Base-by-base conservation (phyloP, 257 asterid genomes). In the Capsicum baccatum region DNA sequence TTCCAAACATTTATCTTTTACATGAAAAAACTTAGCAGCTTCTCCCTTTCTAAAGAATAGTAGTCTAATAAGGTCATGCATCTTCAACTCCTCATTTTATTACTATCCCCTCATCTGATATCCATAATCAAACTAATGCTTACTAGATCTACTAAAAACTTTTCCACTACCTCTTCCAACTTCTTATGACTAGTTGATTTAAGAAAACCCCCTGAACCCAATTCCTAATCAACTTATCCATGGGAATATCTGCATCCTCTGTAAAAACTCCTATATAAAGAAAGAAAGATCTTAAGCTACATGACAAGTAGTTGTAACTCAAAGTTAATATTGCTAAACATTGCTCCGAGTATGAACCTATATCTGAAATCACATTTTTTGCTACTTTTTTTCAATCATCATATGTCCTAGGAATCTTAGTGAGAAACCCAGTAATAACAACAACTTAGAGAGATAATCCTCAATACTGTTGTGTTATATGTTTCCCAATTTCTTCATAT, bases 131-230 rank as follows among this genome's bases (percentile, higher is more conserved):
- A 44, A 56, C 83, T 79, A 17, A 81, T 83, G 19, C 12, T 79
- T 3, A 79, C 58, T 3, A 87, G 85, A 66, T 86, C 87, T 33
- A 9, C 10, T n/a, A 85, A 59, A 66, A 64, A 81, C 12, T 57
- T 83, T 67, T 83, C 85, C n/a, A 67, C 90, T 6, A 81, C 66
- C 15, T 83, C 82, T 55, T 88, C 82, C 15, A 54, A 33, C 68
- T 85, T 85, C n/a, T 73, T 33, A 12, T 6, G 1, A 15, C 42
- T n/a, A 9, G 0, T 42, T 39, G 59, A 9, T 6, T 73, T 15
- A 3, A 85, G 1, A 54, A 85, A 88, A 33, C 88, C 88, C 35
- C 83, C 86, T 3, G 74, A 11, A 85, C 52, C 88, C 84, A 84
- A 33, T 81, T 12, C 11, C 21, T 42, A 9, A 37, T 76, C 10